Evolutionary conservation across 176 grass and related monocot genomes (phyloP), one percentile per base, ranked within the genome.

Genomic region (Cymbopogon citratus): DNA sequence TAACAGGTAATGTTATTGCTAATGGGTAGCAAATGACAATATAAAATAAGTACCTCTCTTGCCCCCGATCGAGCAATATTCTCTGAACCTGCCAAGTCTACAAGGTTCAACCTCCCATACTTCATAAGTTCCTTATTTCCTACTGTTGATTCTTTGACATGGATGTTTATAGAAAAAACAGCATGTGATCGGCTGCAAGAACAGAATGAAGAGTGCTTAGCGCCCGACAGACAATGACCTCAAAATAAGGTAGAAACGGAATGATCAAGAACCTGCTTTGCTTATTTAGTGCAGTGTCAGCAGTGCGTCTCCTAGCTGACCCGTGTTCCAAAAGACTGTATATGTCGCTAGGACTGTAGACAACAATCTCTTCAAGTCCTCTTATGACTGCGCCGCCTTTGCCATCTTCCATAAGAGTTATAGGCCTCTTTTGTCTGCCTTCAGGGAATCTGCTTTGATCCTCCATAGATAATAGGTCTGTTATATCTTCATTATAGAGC

Each of bases 71-170:
- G 89, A 63, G 76, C 89, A 64, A 97, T 94, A 81, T 90, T 97
- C 69, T 97, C 91, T 48, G 94, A 97, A 72, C 94, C 94, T 45
- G 94, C 94, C 87, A 97, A 90, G 79, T 97, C 94, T 78, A 97
- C 94, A 88, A 97, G 91, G 83, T 87, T 94, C 68, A 97, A 76
- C 85, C 94, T 85, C 73, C 94, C 94, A 70, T 81, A 94, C 70
- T 88, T 94, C 66, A 94, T 82, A 66, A 97, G 76, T 71, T 97
- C 91, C 52, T 92, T 85, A 77, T 88, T 89, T 51, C 87, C 87
- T 38, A 73, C 43, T 54, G 90, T 74, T 66, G 78, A 59, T 87
- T 83, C 94, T 87, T 97, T 97, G 44, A 94, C 85, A 85, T 97
- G 63, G 83, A 97, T 97, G 71, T 89, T 86, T 85, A 97, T 90